Evolutionary conservation across 108 stramenopile genomes (phyloP), one percentile per base, ranked within the genome.

Genomic region (Asterionellopsis glacialis): DNA sequence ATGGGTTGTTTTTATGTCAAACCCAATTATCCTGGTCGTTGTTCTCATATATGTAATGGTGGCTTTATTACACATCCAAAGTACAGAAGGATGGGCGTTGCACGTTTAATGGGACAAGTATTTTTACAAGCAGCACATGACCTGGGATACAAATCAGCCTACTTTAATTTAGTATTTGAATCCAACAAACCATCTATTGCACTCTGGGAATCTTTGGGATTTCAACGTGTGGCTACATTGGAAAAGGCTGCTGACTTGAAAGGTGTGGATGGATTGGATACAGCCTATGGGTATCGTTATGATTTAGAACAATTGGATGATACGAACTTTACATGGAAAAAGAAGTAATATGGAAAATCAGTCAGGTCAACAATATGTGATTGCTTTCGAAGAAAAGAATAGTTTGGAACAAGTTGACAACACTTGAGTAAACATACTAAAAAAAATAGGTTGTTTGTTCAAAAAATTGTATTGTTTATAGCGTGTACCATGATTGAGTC

Each of bases 1-100:
- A 21, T 79, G 43, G 81, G 81, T 13, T 76, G 77, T 58, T 82
- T 82, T 52, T 82, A 82, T 39, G 63, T 82, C 52, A 82, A 82
- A 53, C 81, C 81, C 11, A 82, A 82, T 42, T 82, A 74, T 60
- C 81, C 81, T 11, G 81, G 81, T 21, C 67, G 81, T 27, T 82
- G 81, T 40, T 70, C 56, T 40, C 77, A 82, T 38, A 49, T 82
- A 3, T 75, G 74, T 28, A 82, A 82, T 60, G 81, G 81, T 0
- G 81, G 81, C 0, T 82, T 82, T 38, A 82, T 82, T 26, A 76
- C 75, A 0, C 60, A 60, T 0, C 77, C 77, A 1, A 16, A 62
- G 43, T 79, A 72, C 64, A 63, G 81, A n/a, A 63, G 75, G 18
- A 49, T 64, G 42, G 72, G 77, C 26, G 77, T 82, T 12, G 81